phyloP scores from a whole-genome alignment of 306 rosid species.

The Vigna trinervia region DNA sequence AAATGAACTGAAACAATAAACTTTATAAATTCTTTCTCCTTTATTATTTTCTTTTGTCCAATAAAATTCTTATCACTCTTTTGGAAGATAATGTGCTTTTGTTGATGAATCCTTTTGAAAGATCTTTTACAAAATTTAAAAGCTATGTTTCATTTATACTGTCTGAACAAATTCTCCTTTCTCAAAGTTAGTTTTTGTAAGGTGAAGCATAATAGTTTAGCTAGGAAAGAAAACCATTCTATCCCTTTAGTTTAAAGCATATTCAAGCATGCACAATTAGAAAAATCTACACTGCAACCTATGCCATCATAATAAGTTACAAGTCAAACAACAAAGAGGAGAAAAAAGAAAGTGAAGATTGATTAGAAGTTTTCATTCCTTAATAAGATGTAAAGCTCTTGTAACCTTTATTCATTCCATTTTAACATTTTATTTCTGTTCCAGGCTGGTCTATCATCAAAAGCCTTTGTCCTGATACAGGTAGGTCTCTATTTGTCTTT shows the following conservation, averaged over 20 bases:
- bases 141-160: slow-evolving; percentile 17
- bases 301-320: not conserved
- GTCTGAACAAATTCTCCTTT: slow-evolving; percentile 4
- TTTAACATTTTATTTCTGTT: slow-evolving; percentile 40
- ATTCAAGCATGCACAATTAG: slow-evolving; percentile 8
- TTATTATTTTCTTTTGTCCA: slow-evolving; percentile 14
- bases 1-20: not conserved
- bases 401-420: slow-evolving; percentile 34
- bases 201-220: not conserved
- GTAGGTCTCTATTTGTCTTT: slow-evolving; percentile 51
- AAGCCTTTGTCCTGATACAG: slow-evolving; percentile 93
- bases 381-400: slow-evolving; percentile 1
- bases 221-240: not conserved
- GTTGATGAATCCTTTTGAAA: not conserved
- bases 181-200: slow-evolving; percentile 25
- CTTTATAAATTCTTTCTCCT: not conserved
- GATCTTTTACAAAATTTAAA: slow-evolving; percentile 9
- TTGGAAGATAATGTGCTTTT: slow-evolving; percentile 12
- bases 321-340: not conserved
- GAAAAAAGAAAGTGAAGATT: not conserved
- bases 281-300: not conserved
- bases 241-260: slow-evolving; percentile 1
- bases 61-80: not conserved
- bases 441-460: slow-evolving; percentile 94
- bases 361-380: not conserved